Evolutionary conservation across 2,329 filamentous ascomycete genomes (phyloP).

Genomic region (Fusarium sterilihyphosum): DNA sequence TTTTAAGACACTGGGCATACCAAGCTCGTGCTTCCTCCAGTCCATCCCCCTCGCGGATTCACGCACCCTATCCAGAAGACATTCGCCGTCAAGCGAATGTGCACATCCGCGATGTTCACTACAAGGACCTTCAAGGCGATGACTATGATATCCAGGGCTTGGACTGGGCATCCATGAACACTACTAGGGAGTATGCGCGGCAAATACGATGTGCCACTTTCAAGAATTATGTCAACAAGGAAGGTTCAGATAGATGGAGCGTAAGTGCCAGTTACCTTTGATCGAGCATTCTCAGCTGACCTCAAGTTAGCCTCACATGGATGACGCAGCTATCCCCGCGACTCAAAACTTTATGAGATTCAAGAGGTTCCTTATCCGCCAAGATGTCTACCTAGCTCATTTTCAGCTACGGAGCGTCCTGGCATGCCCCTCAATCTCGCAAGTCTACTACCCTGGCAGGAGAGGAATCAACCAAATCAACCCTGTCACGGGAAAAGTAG

Average conservation of each 20-base stretch:
- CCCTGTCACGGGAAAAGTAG: constrained; percentile 58
- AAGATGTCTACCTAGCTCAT: constrained; percentile 66
- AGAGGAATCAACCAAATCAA: constrained; percentile 63
- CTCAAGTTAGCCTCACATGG: constrained; percentile 21
- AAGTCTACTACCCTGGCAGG: constrained; percentile 65
- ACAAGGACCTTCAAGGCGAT: constrained; percentile 64
- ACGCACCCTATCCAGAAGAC: constrained; percentile 42
- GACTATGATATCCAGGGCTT: constrained; percentile 68
- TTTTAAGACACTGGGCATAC: constrained; percentile 61
- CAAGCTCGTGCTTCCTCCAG: constrained; percentile 38
- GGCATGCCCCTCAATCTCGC: constrained; percentile 64
- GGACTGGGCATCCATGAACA: constrained; percentile 64
- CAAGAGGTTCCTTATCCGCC: constrained; percentile 64
- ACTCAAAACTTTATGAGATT: constrained; percentile 67
- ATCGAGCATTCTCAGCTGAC: constrained; percentile 12
- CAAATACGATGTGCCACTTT: constrained; percentile 60
- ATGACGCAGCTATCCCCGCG: constrained; percentile 47
- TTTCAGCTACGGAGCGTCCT: constrained; percentile 74
- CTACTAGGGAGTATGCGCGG: constrained; percentile 60
- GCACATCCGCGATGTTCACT: constrained; percentile 44
- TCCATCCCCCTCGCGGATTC: constrained; percentile 38
- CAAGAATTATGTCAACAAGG: constrained; percentile 67
- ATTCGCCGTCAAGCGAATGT: constrained; percentile 46
- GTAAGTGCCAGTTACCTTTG: constrained; percentile 51
- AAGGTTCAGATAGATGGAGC: constrained; percentile 57